Evolutionary conservation across 164 flowering plant species (phyloP).

Genomic region (Magnolia changhungtana): DNA sequence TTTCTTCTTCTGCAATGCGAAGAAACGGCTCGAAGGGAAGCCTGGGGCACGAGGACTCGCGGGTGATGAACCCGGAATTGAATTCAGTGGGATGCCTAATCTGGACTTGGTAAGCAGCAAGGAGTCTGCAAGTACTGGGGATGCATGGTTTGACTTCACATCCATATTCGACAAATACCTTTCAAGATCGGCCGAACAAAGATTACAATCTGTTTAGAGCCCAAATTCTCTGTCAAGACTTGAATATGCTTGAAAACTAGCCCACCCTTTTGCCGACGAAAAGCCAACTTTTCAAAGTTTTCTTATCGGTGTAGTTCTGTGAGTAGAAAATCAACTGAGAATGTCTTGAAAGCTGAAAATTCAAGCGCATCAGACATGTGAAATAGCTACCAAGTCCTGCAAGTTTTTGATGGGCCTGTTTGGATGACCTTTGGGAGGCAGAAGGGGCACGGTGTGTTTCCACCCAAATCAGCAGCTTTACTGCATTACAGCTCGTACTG

Average conservation of each 20-base stretch:
- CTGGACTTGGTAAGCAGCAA: constrained; percentile 11
- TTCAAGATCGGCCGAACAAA: neutral
- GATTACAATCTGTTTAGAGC: neutral
- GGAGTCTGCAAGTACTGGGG: constrained; percentile 15
- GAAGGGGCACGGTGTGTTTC: neutral
- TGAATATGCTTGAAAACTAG: neutral
- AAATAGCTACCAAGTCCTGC: neutral
- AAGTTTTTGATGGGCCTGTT: neutral
- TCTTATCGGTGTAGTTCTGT: constrained; percentile 41
- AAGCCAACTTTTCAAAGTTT: constrained; percentile 58
- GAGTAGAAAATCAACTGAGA: constrained; percentile 44
- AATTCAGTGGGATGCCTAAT: constrained; percentile 10
- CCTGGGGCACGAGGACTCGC: neutral
- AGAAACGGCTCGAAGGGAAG: neutral
- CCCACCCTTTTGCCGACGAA: constrained; percentile 64
- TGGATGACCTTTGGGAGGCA: neutral
- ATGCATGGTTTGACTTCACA: neutral
- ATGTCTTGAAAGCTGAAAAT: constrained; percentile 35
- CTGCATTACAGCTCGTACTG: neutral
- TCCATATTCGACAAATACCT: neutral
- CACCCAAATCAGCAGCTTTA: neutral
- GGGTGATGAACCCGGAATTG: constrained; percentile 5
- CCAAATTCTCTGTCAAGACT: neutral
- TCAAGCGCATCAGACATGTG: neutral
- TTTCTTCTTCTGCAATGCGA: neutral